Conservation (phyloP, 2,329 filamentous ascomycete genomes). For the Penicillium sumatraense region DNA sequence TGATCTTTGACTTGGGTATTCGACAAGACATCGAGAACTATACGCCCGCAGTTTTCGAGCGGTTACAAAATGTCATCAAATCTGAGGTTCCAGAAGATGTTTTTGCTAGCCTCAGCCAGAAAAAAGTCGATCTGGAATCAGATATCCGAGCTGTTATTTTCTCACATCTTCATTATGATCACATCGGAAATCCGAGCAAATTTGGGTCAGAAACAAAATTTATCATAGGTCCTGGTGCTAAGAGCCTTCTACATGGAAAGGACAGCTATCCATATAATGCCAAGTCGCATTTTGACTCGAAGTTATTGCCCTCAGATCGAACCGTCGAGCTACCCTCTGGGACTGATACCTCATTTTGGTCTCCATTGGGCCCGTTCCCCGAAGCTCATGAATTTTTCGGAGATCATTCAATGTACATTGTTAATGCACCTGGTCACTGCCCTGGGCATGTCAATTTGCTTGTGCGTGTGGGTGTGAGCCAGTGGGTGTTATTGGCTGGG, state of each 20-base stretch:
- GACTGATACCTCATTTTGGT: background rate
- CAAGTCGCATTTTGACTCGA: background rate
- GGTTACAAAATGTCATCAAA: background rate
- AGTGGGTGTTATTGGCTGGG: background rate
- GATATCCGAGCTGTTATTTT: background rate
- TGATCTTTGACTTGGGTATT: background rate
- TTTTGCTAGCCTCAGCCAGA: background rate
- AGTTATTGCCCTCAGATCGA: background rate
- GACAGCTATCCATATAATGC: background rate
- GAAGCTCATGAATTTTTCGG: background rate
- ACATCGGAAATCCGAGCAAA: background rate
- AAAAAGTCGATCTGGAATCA: background rate
- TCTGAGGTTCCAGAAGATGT: background rate
- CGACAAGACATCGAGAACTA: background rate
- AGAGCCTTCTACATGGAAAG: background rate
- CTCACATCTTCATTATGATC: slow-evolving; percentile 1
- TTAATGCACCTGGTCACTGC: background rate
- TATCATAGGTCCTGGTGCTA: background rate
- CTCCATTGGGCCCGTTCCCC: background rate
- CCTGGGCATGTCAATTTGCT: slow-evolving; percentile 1
- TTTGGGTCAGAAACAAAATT: background rate
- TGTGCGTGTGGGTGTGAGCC: background rate
- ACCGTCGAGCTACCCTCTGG: background rate
- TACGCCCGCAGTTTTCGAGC: background rate
- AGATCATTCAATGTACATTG: background rate